Conservation (phyloP, 1,139 yeast species). For the Hyphopichia wangnamkhiaoensis region DNA sequence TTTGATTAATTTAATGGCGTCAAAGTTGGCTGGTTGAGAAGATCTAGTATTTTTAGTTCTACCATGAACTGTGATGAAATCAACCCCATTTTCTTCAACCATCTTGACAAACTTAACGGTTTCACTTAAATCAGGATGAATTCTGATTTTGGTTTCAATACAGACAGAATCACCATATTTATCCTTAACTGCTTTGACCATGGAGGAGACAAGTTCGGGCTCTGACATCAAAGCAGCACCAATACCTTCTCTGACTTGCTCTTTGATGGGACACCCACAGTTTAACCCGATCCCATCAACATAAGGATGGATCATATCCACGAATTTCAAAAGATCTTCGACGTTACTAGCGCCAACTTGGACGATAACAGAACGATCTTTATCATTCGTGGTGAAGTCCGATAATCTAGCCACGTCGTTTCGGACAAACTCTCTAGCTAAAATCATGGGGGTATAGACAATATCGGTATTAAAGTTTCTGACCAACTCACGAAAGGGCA, state of each 20-base stretch:
- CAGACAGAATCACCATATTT: slow-evolving; percentile 70
- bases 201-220: slow-evolving; percentile 74
- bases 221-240: slow-evolving; percentile 94
- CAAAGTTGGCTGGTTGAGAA: slow-evolving; percentile 77
- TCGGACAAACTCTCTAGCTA: slow-evolving; percentile 92
- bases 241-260: slow-evolving; percentile 92
- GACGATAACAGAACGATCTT: slow-evolving; percentile 73
- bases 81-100: slow-evolving; percentile 88
- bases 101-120: slow-evolving; percentile 71
- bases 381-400: slow-evolving; percentile 77
- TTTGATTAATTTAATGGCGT: slow-evolving; percentile 72
- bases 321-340: slow-evolving; percentile 79
- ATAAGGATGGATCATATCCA: slow-evolving; percentile 84
- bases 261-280: slow-evolving; percentile 97
- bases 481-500: slow-evolving; percentile 84
- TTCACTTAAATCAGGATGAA: slow-evolving; percentile 71
- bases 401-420: slow-evolving; percentile 76
- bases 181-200: slow-evolving; percentile 81
- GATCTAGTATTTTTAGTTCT: slow-evolving; percentile 84
- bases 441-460: slow-evolving; percentile 93
- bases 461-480: slow-evolving; percentile 77
- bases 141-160: slow-evolving; percentile 88
- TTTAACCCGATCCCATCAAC: slow-evolving; percentile 94
- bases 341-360: slow-evolving; percentile 93
- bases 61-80: slow-evolving; percentile 92